Evolutionary conservation across 129 eudicot genomes (phyloP).

Genomic region (Tagetes patula): DNA sequence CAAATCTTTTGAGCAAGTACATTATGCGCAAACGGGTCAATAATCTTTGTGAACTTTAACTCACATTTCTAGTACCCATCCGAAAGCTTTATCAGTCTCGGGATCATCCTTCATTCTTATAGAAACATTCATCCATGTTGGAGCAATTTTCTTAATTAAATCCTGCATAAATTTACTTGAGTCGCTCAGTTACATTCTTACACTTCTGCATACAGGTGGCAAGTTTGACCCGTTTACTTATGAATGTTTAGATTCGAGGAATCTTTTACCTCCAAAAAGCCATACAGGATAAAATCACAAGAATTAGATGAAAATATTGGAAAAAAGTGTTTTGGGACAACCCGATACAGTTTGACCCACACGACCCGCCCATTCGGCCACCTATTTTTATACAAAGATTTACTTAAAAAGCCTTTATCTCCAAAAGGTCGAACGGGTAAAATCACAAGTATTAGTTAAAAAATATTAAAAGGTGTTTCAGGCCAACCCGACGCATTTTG

Average conservation of each 20-base stretch:
- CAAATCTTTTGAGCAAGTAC: slow-evolving; percentile 3
- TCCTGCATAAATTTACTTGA: slow-evolving; percentile 38
- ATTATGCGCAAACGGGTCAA: slow-evolving; percentile 3
- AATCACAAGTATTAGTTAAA: background rate
- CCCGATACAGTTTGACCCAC: background rate
- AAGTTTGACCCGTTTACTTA: slow-evolving; percentile 8
- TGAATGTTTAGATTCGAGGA: background rate
- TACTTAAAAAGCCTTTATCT: too few relatives aligned
- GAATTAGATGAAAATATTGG: background rate
- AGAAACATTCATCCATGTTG: slow-evolving; percentile 82
- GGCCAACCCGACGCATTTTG: background rate
- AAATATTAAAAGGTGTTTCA: background rate
- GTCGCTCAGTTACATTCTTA: slow-evolving; percentile 22
- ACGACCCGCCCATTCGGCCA: too few relatives aligned
- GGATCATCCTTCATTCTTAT: slow-evolving; percentile 75
- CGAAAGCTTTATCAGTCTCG: slow-evolving; percentile 63
- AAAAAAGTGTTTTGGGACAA: background rate
- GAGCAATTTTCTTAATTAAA: slow-evolving; percentile 58
- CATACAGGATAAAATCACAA: background rate
- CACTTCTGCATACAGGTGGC: background rate
- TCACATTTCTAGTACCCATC: slow-evolving; percentile 85
- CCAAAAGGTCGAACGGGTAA: background rate
- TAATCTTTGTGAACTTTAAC: slow-evolving; percentile 19
- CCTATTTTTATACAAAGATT: too few relatives aligned
- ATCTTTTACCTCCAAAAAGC: background rate